Evolutionary conservation across 23 red algal genomes (phyloP).

Genomic region (Chondrus crispus): DNA sequence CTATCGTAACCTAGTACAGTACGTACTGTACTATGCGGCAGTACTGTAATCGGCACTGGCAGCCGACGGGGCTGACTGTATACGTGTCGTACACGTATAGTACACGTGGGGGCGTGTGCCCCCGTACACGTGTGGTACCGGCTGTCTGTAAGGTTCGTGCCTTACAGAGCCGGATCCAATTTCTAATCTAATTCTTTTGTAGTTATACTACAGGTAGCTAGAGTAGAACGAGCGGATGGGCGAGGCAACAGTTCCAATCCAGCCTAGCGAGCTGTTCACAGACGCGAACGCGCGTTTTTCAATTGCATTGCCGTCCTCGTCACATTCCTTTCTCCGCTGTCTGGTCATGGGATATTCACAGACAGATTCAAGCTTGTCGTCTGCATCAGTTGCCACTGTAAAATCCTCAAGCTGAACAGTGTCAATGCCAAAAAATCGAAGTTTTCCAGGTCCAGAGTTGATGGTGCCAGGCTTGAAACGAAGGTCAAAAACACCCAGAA

Average conservation of each 20-base stretch:
- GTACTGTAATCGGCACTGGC: no score
- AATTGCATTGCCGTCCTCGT: background rate
- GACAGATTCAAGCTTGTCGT: constrained; percentile 16
- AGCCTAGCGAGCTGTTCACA: constrained; percentile 20
- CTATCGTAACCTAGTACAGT: no score
- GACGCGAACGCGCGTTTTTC: constrained; percentile 12
- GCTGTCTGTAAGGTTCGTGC: no score
- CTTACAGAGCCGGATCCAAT: no score
- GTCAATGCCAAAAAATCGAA: constrained; percentile 17
- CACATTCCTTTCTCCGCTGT: background rate
- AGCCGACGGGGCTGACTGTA: no score
- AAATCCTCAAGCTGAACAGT: constrained; percentile 8
- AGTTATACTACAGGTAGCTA: no score
- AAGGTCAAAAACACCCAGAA: background rate
- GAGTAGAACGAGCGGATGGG: constrained; percentile 18
- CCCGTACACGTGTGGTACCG: no score
- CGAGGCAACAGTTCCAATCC: constrained; percentile 22
- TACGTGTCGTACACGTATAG: no score
- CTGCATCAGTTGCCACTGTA: constrained; percentile 5
- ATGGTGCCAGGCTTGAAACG: constrained; percentile 9
- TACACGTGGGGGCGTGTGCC: no score
- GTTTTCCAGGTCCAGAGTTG: background rate
- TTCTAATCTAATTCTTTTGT: no score
- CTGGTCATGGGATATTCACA: background rate
- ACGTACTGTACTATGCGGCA: no score